A percentile compares a stretch with the other conserved stretches of the same genome.
phyloP scores from a whole-genome alignment of 2,329 filamentous ascomycete genomes.

The Fusarium nisikadoi region DNA sequence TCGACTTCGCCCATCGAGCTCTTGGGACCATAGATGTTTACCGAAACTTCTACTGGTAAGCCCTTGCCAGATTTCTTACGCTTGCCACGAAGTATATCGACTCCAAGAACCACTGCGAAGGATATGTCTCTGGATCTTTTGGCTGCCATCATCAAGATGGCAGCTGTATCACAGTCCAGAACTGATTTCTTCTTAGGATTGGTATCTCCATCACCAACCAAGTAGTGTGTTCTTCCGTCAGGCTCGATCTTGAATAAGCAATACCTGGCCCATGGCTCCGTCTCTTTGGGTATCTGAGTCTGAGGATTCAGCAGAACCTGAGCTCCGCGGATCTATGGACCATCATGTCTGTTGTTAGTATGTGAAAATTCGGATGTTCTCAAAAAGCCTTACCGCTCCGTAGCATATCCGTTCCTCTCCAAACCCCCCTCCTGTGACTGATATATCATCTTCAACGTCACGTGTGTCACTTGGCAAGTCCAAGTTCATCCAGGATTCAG shows the following conservation, averaged over 20 bases:
- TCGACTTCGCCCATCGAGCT: background rate
- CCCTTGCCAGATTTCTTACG: fast-evolving
- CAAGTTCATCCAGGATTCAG: background rate
- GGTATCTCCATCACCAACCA: fast-evolving
- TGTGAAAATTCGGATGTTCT: fast-evolving
- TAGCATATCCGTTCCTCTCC: background rate
- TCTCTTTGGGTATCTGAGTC: fast-evolving
- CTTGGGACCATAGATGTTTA: background rate
- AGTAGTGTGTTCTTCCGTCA: fast-evolving
- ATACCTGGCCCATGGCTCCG: background rate
- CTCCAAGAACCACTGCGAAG: background rate
- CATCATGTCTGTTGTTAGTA: fast-evolving
- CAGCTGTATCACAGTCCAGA: background rate
- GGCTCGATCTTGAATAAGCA: background rate
- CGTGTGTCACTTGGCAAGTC: background rate
- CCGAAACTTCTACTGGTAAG: fast-evolving
- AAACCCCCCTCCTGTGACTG: fast-evolving
- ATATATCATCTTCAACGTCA: fast-evolving
- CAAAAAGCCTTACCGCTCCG: background rate
- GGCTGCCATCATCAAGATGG: fast-evolving
- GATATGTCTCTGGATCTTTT: fast-evolving
- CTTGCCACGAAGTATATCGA: fast-evolving
- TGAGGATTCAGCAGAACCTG: background rate
- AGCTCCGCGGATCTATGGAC: background rate
- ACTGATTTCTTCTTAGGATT: background rate